Evolutionary conservation across 306 rosid species (phyloP).

Genomic region (Fragaria ananassa): DNA sequence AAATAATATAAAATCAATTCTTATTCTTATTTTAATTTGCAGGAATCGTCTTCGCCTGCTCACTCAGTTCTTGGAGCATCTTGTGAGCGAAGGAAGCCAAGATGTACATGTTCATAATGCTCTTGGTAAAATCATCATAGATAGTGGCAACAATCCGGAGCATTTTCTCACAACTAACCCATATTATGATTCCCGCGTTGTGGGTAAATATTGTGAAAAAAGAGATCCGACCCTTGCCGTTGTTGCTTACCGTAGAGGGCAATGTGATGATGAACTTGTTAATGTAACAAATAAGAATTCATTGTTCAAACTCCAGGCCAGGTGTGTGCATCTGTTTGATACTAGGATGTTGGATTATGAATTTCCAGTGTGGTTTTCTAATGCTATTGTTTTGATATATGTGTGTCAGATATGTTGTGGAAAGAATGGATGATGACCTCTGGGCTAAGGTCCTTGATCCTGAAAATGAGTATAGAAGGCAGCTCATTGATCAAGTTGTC

Average conservation of each 20-base stretch:
- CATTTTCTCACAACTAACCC: slow-evolving; percentile 99
- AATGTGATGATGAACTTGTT: slow-evolving; percentile 92
- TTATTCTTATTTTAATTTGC: slow-evolving; percentile 30
- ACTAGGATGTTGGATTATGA: background rate
- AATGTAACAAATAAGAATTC: slow-evolving; percentile 91
- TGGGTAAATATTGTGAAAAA: slow-evolving; percentile 97
- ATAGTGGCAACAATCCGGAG: slow-evolving; percentile 96
- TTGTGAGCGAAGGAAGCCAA: slow-evolving; percentile 99
- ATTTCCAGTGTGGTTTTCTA: background rate
- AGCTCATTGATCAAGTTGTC: slow-evolving; percentile 93
- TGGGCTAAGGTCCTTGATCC: slow-evolving; percentile 93
- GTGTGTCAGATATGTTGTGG: slow-evolving; percentile 82
- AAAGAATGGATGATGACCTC: slow-evolving; percentile 91
- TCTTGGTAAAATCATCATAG: slow-evolving; percentile 93
- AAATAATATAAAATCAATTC: slow-evolving; percentile 14
- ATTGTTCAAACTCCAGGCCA: slow-evolving; percentile 95
- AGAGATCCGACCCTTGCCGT: slow-evolving; percentile 98
- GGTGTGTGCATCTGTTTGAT: slow-evolving; percentile 52
- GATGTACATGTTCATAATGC: slow-evolving; percentile 99
- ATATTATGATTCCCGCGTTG: slow-evolving; percentile 95
- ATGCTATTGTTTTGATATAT: slow-evolving; percentile 11
- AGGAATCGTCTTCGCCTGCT: slow-evolving; percentile 96
- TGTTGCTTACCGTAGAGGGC: slow-evolving; percentile 93
- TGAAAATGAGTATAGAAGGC: slow-evolving; percentile 82
- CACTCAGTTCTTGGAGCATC: slow-evolving; percentile 95